Evolutionary conservation across 1,284 basidiomycete genomes (phyloP).

Genomic region (Porogramme epimiltina): DNA sequence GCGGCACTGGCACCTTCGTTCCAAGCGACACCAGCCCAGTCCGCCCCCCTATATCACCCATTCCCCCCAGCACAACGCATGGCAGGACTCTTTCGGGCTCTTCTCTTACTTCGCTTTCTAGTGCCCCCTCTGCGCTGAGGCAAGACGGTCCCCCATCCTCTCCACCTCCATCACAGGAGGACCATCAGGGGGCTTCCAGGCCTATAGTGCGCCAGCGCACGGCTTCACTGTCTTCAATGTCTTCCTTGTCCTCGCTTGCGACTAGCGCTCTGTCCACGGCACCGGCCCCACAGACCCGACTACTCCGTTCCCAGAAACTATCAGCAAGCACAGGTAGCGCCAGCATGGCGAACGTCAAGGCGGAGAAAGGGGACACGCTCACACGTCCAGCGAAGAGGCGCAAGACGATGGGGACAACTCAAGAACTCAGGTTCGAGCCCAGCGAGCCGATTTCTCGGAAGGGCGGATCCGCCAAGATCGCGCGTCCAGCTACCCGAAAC

Average conservation of each 20-base stretch:
- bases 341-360: constrained; percentile 6
- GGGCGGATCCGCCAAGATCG: not conserved
- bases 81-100: too few relatives aligned
- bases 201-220: not conserved
- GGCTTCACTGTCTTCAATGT: constrained; percentile 3
- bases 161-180: too few relatives aligned
- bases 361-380: not conserved
- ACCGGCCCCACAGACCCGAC: not conserved
- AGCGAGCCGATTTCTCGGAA: not conserved
- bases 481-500: too few relatives aligned
- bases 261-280: not conserved
- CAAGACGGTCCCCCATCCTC: too few relatives aligned
- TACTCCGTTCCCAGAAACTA: not conserved
- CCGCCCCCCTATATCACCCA: too few relatives aligned
- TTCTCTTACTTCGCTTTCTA: too few relatives aligned
- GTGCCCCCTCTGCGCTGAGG: too few relatives aligned
- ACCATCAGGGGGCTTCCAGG: too few relatives aligned
- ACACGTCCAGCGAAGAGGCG: constrained; percentile 12
- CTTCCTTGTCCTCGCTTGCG: constrained; percentile 6
- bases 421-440: not conserved
- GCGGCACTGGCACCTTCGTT: too few relatives aligned
- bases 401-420: constrained; percentile 1
- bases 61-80: too few relatives aligned
- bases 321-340: not conserved
- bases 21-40: too few relatives aligned